Conservation (phyloP, 2,329 filamentous ascomycete genomes). For the Diplodia sapinea region DNA sequence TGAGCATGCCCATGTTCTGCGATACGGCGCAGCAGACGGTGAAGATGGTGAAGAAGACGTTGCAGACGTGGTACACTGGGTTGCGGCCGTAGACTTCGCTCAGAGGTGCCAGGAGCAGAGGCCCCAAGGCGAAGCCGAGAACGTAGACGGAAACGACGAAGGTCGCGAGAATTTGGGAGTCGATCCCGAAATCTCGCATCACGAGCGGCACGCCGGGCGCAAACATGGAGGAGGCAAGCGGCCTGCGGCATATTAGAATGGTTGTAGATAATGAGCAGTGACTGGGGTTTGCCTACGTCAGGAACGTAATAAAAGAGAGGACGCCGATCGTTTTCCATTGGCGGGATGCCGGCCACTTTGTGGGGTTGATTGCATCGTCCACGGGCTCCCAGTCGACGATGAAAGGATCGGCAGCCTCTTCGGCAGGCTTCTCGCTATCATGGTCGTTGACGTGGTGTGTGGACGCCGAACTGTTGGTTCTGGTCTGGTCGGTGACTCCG, state of each 20-base stretch:
- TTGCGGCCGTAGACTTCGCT: slow-evolving; percentile 41
- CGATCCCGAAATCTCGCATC: slow-evolving; percentile 36
- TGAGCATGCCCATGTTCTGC: slow-evolving; percentile 37
- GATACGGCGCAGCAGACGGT: slow-evolving; percentile 39
- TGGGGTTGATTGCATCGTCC: slow-evolving; percentile 37
- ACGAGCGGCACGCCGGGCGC: slow-evolving; percentile 38
- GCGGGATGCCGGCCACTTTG: slow-evolving; percentile 36
- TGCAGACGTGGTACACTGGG: slow-evolving; percentile 36
- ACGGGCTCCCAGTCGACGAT: slow-evolving; percentile 27
- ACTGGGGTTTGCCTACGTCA: slow-evolving; percentile 37
- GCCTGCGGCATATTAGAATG: slow-evolving; percentile 31
- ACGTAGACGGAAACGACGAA: slow-evolving; percentile 39
- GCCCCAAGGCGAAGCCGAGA: slow-evolving; percentile 39
- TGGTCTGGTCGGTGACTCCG: slow-evolving; percentile 5
- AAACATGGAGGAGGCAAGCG: slow-evolving; percentile 39
- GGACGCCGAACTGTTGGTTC: slow-evolving; percentile 14
- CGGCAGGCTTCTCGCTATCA: slow-evolving; percentile 1
- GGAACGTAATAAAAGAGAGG: slow-evolving; percentile 41
- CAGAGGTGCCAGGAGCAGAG: slow-evolving; percentile 40
- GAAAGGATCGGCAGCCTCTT: slow-evolving; percentile 21
- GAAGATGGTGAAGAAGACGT: slow-evolving; percentile 35
- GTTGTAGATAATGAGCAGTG: not conserved
- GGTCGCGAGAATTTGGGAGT: slow-evolving; percentile 36
- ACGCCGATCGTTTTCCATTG: slow-evolving; percentile 44
- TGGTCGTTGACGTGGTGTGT: not conserved